Base-by-base conservation (phyloP, 108 stramenopile species). In the Nitzschia sp. region DNA sequence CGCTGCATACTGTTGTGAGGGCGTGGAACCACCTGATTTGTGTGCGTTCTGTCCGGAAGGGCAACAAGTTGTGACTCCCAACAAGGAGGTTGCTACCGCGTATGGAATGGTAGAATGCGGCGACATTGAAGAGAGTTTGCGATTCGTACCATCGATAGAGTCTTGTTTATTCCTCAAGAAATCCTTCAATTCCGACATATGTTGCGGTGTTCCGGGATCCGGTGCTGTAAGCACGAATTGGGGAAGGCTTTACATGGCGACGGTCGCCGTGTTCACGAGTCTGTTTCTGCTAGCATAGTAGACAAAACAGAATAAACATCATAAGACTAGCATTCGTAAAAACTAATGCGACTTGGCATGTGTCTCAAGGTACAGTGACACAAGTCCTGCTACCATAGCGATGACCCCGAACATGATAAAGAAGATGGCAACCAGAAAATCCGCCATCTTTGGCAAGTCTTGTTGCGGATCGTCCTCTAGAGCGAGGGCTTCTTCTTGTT, bases 361-460 rank as follows among this genome's bases (percentile, higher is more conserved):
- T n/a, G n/a, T 42, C 38, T 42, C 13, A 13, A 62, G 38, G 46
- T 67, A 74, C 27, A 89, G 82, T 15, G 92, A 89, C 11, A 81
- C 46, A 46, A 89, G 1, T 11, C 92, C 92, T 6, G 86, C 89
- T 25, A 64, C 55, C 60, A 90, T 35, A 15, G 92, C 92, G 13
- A 94, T 38, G 26, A 88, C 23, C 8, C 92, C 92, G 59, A 94
- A 89, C 0, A 79, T 45, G 53, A 88, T 64, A 29, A 78, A 89
- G 25, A 74, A 81, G 24, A 94, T 88, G 3, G 92, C 92, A 51
- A 89, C 42, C 23, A 74, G 58, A 75, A 88, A 94, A 71, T 91
- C 88, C n/a, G 21, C 59, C 54, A 72, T 66, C 2, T 59, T 66
- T 2, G 89, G 88, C 23, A 76, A 77, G 17, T 53, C 70, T 57